These are phyloP conservation scores for Colletotrichum acutatum DNA, from an alignment of 2,329 filamentous ascomycete genomes.

Conservation along the genomic window DNA sequence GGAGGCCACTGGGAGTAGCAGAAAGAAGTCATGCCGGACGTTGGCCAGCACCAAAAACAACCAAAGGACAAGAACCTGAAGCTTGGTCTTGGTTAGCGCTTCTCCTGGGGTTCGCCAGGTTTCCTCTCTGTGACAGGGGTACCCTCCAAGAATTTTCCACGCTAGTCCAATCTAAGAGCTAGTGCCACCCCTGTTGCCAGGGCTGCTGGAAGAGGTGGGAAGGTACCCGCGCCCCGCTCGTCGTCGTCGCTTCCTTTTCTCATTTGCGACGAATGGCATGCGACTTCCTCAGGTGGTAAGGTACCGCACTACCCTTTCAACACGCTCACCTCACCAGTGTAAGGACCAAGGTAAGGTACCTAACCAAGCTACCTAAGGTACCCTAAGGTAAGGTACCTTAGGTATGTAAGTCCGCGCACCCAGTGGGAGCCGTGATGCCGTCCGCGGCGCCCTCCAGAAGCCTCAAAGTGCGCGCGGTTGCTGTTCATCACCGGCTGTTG, in stretches of 20 bases:
- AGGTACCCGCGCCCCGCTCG: background rate
- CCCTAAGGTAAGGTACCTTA: background rate
- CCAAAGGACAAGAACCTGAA: constrained; percentile 15
- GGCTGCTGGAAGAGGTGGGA: constrained; percentile 18
- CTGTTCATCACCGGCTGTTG: constrained; percentile 14
- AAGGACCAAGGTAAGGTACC: background rate
- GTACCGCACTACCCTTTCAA: background rate
- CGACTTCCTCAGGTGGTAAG: background rate
- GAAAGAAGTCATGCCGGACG: background rate
- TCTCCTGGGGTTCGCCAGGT: constrained; percentile 23
- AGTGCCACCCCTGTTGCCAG: constrained; percentile 22
- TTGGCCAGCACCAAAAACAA: background rate
- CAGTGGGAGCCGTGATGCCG: constrained; percentile 24
- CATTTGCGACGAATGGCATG: constrained; percentile 21
- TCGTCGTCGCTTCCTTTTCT: constrained; percentile 9
- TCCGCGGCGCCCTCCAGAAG: constrained; percentile 7
- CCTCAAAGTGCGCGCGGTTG: constrained; percentile 8
- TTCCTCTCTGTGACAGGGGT: constrained; percentile 31
- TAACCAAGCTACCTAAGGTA: too few relatives aligned
- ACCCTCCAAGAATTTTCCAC: background rate
- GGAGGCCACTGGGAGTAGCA: background rate
- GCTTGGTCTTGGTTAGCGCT: constrained; percentile 28
- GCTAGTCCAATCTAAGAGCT: background rate
- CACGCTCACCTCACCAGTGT: background rate
- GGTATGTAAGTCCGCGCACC: background rate